Conservation (phyloP, 768 basidiomycete genomes). For the Auricularia sp. region DNA sequence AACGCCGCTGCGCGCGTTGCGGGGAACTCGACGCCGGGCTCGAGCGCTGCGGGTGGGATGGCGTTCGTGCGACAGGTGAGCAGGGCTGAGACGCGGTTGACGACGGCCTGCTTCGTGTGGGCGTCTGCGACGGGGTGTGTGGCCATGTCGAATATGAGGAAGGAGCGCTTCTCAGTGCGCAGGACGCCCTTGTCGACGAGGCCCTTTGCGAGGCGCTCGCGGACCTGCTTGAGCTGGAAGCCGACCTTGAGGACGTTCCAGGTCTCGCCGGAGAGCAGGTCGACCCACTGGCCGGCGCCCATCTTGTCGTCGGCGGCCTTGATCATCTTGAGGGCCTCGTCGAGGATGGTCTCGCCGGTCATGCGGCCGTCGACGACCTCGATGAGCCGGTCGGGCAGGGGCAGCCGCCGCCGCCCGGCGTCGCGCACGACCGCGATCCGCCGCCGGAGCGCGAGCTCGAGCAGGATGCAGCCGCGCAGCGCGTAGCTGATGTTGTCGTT, state of each 20-base stretch:
- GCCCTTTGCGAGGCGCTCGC: constrained; percentile 92
- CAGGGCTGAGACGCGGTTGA: constrained; percentile 63
- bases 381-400: constrained; percentile 72
- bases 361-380: constrained; percentile 88
- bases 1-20: constrained; percentile 73
- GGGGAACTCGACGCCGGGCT: constrained; percentile 52
- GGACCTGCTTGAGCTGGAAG: constrained; percentile 96
- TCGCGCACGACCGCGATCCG: constrained; percentile 88
- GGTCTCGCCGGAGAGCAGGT: constrained; percentile 91
- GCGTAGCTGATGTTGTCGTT: constrained; percentile 99
- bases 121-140: constrained; percentile 95
- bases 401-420: constrained; percentile 59
- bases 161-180: constrained; percentile 98
- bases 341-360: constrained; percentile 92
- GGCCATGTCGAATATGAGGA: constrained; percentile 98
- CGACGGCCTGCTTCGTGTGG: constrained; percentile 76
- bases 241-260: constrained; percentile 99
- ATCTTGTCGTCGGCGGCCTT: constrained; percentile 72
- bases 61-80: constrained; percentile 76
- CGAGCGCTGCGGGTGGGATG: constrained; percentile 61
- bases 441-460: constrained; percentile 91
- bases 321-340: constrained; percentile 94
- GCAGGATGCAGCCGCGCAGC: constrained; percentile 92
- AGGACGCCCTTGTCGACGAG: constrained; percentile 97
- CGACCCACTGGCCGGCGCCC: constrained; percentile 87